Base-by-base conservation (phyloP, 768 basidiomycete species). In the Tricholoma bakamatsutake region DNA sequence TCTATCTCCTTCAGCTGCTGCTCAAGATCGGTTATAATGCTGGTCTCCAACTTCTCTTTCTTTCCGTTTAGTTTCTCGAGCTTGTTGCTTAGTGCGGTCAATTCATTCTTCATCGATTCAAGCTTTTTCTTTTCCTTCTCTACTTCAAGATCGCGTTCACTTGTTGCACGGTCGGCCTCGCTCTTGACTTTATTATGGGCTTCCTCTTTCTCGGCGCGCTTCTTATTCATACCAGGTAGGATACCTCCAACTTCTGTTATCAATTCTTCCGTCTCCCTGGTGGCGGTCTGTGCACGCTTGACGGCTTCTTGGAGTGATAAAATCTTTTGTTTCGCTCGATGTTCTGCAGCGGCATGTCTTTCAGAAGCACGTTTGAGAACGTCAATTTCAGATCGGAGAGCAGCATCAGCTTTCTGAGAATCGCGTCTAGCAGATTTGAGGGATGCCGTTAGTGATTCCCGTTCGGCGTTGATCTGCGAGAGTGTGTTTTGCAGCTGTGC, bases 251-350 rank as follows among this genome's bases (percentile, higher is more conserved):
- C 72, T 52, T 81, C 77, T 40, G 66, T 65, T 46, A 81, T 75
- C 49, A 64, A 68, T 54, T 76, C 73, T 48, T 78, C 75, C 24
- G 74, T 76, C 52, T 79, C 76, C 67, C 61, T 69, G 61, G 67
- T 84, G 68, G 53, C 81, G 61, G 81, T 78, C 59, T 81, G 83
- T 9, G 89, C 84, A 53, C 90, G 84, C 64, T 90, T 93, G 11
- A 88, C 85, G 2, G 92, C 88, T 64, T 96, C 93, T 66, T 95
- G 93, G 37, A 96, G 72, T 1, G 94, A 90, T 10, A 93, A 78
- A 9, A 88, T 83, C 62, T 93, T 95, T 67, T 96, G 93, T 43
- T 84, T 83, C 9, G 87, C 84, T n/a, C 93, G 81, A 21, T 82
- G 76, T 66, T 98, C 95, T 2, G 81, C 79, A 1, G 82, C 77